A percentile compares a stretch with the other conserved stretches of the same genome.
phyloP scores from a whole-genome alignment of 768 basidiomycete genomes.

The Rickenella mellea region DNA sequence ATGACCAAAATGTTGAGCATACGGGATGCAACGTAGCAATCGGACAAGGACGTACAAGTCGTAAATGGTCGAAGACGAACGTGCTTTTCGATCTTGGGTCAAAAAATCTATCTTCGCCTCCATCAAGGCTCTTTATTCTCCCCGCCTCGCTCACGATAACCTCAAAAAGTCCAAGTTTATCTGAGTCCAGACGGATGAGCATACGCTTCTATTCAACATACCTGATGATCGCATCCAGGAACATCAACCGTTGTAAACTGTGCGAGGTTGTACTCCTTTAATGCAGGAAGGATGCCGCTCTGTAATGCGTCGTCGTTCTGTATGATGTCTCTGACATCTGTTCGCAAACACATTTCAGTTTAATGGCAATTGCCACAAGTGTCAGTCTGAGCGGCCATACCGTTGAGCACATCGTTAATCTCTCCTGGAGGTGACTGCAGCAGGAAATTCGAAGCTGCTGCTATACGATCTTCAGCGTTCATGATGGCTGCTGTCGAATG shows the following conservation, averaged over 20 bases:
- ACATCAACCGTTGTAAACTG: slow-evolving; percentile 86
- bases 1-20: slow-evolving; percentile 2
- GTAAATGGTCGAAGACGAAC: slow-evolving; percentile 81
- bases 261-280: slow-evolving; percentile 77
- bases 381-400: no score
- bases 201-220: no score
- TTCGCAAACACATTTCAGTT: no score
- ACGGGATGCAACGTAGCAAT: neutral
- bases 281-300: slow-evolving; percentile 63
- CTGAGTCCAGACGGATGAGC: no score
- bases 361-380: no score
- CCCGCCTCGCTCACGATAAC: slow-evolving; percentile 75
- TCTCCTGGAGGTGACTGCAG: slow-evolving; percentile 91
- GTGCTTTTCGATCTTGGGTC: slow-evolving; percentile 74
- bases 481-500: slow-evolving; percentile 29
- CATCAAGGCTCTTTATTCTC: slow-evolving; percentile 32
- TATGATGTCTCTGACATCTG: slow-evolving; percentile 88
- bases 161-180: slow-evolving; percentile 27
- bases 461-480: slow-evolving; percentile 55
- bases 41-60: slow-evolving; percentile 44
- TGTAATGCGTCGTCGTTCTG: slow-evolving; percentile 80
- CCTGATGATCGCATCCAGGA: slow-evolving; percentile 69
- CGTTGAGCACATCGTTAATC: slow-evolving; percentile 93
- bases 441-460: slow-evolving; percentile 68
- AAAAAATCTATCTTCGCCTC: slow-evolving; percentile 60